phyloP scores from a whole-genome alignment of 805 yeast species.

The Sporopachydermia quercuum region DNA sequence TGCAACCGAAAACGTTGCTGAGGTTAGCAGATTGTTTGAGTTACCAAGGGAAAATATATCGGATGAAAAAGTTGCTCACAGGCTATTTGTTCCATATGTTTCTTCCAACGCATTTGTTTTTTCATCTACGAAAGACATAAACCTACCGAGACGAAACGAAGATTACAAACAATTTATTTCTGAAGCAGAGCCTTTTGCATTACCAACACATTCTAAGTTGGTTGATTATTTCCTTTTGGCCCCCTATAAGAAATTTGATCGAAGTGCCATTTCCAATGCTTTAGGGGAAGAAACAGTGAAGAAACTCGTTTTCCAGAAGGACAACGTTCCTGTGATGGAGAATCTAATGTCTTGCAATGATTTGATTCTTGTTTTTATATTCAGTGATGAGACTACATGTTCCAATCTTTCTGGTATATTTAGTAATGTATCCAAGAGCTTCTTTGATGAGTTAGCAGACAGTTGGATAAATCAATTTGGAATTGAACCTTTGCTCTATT shows the following conservation, averaged over 20 bases:
- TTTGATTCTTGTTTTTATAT: background rate
- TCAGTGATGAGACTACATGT: conserved; percentile 1
- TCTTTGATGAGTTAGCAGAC: background rate
- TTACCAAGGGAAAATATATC: too few relatives aligned
- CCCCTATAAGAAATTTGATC: background rate
- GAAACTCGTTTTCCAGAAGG: background rate
- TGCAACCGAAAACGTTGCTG: conserved; percentile 11
- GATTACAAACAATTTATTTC: conserved; percentile 11
- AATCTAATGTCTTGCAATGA: conserved; percentile 1
- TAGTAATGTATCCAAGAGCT: background rate
- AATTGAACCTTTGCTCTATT: background rate
- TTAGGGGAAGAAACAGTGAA: background rate
- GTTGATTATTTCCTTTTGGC: conserved; percentile 17
- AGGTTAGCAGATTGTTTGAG: conserved; percentile 6
- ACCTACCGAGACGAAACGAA: background rate
- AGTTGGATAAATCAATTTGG: background rate
- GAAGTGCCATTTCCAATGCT: background rate
- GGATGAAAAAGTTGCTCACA: background rate
- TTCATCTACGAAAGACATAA: background rate
- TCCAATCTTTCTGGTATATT: background rate
- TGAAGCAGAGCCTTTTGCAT: conserved; percentile 23
- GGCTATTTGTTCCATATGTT: background rate
- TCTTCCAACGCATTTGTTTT: background rate
- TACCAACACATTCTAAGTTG: conserved; percentile 22
- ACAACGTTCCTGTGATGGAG: background rate